Evolutionary conservation across 2,329 filamentous ascomycete genomes (phyloP).

Genomic region (Spiromastix sp.): DNA sequence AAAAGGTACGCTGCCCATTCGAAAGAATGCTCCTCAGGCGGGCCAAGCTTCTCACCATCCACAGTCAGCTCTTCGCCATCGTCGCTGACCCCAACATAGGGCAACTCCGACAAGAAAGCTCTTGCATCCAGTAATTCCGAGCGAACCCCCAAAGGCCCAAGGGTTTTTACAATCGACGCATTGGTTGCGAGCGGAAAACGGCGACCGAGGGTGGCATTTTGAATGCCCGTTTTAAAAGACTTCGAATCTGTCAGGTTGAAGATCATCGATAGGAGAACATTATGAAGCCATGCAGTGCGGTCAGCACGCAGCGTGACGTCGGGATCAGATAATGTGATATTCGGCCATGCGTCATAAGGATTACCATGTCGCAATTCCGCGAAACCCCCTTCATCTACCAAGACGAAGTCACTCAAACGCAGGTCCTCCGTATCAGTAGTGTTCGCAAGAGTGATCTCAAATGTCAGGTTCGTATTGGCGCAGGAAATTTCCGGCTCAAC

Average conservation of each 20-base stretch:
- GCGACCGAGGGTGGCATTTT: too few relatives aligned
- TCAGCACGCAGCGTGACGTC: not conserved
- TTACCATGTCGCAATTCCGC: conserved; percentile 14
- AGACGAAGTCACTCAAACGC: conserved; percentile 12
- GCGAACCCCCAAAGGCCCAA: too few relatives aligned
- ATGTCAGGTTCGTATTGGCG: conserved; percentile 31
- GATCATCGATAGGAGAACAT: conserved; percentile 1
- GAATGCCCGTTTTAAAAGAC: not conserved
- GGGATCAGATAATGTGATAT: conserved; percentile 2
- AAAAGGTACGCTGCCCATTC: not conserved
- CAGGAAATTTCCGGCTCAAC: conserved; percentile 32
- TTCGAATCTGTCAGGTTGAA: conserved; percentile 3
- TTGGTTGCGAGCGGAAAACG: too few relatives aligned
- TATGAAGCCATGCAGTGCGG: conserved; percentile 2
- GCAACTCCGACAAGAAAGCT: too few relatives aligned
- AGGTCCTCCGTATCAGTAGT: conserved; percentile 3
- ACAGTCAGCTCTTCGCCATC: too few relatives aligned
- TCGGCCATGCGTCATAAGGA: conserved; percentile 11
- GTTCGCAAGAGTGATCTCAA: conserved; percentile 24
- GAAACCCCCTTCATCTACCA: conserved; percentile 33
- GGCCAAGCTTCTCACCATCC: too few relatives aligned
- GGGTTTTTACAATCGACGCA: too few relatives aligned
- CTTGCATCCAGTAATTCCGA: too few relatives aligned
- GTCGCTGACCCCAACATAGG: too few relatives aligned
- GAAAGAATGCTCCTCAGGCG: not conserved